Evolutionary conservation across 257 asterid species (phyloP), one percentile per base, ranked within the genome.

Genomic region (Penstemon davidsonii): DNA sequence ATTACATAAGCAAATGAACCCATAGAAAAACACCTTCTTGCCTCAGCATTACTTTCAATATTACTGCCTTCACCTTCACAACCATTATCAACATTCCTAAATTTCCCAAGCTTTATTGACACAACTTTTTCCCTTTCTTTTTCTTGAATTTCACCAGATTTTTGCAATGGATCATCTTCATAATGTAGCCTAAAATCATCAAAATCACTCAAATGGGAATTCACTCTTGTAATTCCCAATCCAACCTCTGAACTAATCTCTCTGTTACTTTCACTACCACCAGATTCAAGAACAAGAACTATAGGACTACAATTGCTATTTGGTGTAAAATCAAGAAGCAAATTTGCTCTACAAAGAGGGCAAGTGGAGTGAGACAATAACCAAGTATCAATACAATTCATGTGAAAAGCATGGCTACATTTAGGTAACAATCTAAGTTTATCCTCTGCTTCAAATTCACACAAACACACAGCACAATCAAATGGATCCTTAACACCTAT

Each of bases 1-100:
- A 93, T 96, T n/a, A 93, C 90, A 50, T 93, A 93, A 68, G 90
- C 92, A 82, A 86, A 90, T 1, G 98, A 90, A 41, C 98, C 98
- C 92, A 93, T 76, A 0, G 98, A 93, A 75, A 73, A 93, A 62
- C 98, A 93, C 73, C 98, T 85, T 60, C 98, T 80, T 4, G 94
- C 95, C 64, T 93, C 97, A 84, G 90, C 75, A 37, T 67, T 90
- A 77, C 97, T 90, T 74, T 95, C 88, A 60, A 97, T 93, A 87
- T 85, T 82, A 90, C 98, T 63, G 91, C 98, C 12, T 46, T 8
- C 2, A 8, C 71, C n/a, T 75, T 81, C n/a, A 51, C 76, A 11
- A 11, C 53, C 84, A 4, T 67, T 78, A 58, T 79, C 59, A 68
- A 80, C 15, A 73, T 80, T 85, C 54, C 83, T 69, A 62, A 85